Evolutionary conservation across 2,329 filamentous ascomycete species (phyloP), one percentile per base, ranked within the genome.

Genomic region (Fusarium luffae): DNA sequence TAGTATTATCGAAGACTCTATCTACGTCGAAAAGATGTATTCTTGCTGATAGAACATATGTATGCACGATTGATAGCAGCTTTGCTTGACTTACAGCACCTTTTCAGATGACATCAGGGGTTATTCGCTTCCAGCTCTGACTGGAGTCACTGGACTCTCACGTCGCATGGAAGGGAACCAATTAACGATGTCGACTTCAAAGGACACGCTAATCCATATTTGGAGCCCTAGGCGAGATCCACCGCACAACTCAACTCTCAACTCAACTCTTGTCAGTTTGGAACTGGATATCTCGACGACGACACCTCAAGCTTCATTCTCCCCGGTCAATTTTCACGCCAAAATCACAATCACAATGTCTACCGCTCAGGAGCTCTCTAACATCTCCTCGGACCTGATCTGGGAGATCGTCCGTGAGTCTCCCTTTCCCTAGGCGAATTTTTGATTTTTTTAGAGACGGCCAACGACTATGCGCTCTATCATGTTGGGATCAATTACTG

Each of bases 401-500:
- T 98, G 95, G 95, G 92, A 95, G 89, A 86, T 97, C 83, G 90
- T 91, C 88, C 93, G 94, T 98, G 90, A 84, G 94, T 94, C 89
- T 92, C 66, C 63, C 19, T 40, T 37, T 37, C 34, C 66, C 46
- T 21, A 42, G 44, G 56, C 50, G 19, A 63, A 46, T 50, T 60
- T 56, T 47, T 59, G 54, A 46, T 44, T 25, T 50, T 37, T 37
- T 21, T 16, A 50, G 49, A 47, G 48, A 46, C 46, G 41, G 30
- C 52, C 42, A 44, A 27, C 41, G 54, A 47, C 64, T 43, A 59
- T 68, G 68, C 56, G 65, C 57, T 43, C 18, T 30, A 50, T 52
- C 8, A 52, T 54, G 61, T 59, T 58, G 49, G 47, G 62, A 64
- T 59, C 41, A 57, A 68, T 57, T 72, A 52, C 73, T 74, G 69